Evolutionary conservation across 306 rosid genomes (phyloP).

Genomic region (Sicyos edulis): DNA sequence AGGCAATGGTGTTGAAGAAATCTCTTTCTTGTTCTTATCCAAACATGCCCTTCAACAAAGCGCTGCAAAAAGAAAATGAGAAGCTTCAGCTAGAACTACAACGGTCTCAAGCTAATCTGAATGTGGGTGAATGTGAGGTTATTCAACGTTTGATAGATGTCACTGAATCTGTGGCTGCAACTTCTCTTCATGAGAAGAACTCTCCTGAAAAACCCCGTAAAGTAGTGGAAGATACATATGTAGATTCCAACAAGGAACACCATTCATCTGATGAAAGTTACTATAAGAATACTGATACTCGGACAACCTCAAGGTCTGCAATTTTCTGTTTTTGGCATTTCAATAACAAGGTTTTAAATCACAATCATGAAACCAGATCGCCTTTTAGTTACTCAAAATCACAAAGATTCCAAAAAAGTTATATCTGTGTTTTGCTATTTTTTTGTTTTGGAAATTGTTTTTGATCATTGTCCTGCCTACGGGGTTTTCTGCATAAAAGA

Average conservation of each 20-base stretch:
- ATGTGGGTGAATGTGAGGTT: constrained; percentile 83
- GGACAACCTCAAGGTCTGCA: constrained; percentile 47
- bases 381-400: background rate
- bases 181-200: constrained; percentile 48
- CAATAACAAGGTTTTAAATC: background rate
- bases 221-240: constrained; percentile 45
- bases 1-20: constrained; percentile 73
- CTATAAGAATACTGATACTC: constrained; percentile 37
- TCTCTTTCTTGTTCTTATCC: constrained; percentile 93
- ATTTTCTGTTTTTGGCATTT: constrained; percentile 14
- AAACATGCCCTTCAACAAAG: constrained; percentile 67
- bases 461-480: background rate
- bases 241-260: constrained; percentile 39
- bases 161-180: constrained; percentile 62
- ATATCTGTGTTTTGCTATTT: background rate
- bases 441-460: background rate
- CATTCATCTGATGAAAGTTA: constrained; percentile 52
- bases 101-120: constrained; percentile 72
- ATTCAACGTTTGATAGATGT: constrained; percentile 86
- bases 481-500: no score
- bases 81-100: constrained; percentile 87
- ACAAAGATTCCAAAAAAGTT: background rate
- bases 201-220: constrained; percentile 47
- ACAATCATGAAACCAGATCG: background rate
- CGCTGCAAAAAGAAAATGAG: constrained; percentile 80